These are phyloP conservation scores for Neospermospora avenae DNA, from an alignment of 2,329 filamentous ascomycete species.

Conservation along the genomic window DNA sequence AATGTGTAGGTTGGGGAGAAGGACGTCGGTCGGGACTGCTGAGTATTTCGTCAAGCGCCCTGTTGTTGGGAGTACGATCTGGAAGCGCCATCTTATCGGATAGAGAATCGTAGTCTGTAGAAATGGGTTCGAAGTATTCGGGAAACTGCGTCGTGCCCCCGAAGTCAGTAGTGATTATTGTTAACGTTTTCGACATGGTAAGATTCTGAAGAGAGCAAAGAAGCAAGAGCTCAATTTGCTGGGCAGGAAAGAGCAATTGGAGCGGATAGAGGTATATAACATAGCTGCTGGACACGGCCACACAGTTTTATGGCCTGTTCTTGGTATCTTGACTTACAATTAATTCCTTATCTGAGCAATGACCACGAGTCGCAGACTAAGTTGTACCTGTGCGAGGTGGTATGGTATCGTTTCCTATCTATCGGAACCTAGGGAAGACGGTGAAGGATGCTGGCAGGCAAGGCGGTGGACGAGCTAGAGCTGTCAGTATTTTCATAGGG, in stretches of 20 bases:
- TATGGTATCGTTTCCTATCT: constrained; percentile 4
- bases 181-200: constrained; percentile 25
- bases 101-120: constrained; percentile 8
- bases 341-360: constrained; percentile 10
- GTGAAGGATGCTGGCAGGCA: constrained; percentile 12
- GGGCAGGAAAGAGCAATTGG: background rate
- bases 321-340: constrained; percentile 9
- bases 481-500: constrained; percentile 24
- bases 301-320: background rate
- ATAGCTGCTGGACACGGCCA: background rate
- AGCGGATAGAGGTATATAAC: background rate
- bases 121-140: constrained; percentile 22
- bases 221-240: background rate
- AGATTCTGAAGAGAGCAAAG: constrained; percentile 1
- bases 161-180: constrained; percentile 27
- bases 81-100: constrained; percentile 25
- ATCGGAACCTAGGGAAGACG: background rate
- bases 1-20: constrained; percentile 84
- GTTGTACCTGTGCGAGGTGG: constrained; percentile 13
- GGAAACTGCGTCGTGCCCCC: constrained; percentile 23
- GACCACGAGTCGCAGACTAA: constrained; percentile 7
- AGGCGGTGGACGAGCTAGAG: background rate
- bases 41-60: constrained; percentile 28
- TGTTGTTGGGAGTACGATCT: constrained; percentile 20
- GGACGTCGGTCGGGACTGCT: constrained; percentile 43